These are phyloP conservation scores for Aphanomyces astaci DNA, from an alignment of 352 stramenopile genomes.

Conservation along the genomic window DNA sequence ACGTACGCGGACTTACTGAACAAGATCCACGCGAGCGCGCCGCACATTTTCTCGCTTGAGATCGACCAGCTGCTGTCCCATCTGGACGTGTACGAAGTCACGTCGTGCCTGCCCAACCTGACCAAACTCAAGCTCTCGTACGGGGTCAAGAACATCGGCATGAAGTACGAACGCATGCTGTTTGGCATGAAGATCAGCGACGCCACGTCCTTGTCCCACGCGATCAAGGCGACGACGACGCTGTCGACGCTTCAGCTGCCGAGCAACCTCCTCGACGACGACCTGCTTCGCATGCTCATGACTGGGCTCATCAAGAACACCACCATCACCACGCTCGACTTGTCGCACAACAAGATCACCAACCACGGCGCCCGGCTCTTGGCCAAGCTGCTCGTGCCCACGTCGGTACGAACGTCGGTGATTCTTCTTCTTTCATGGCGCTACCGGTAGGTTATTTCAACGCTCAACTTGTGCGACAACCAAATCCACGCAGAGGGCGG, in stretches of 20 bases:
- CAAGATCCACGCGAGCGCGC: conserved; percentile 65
- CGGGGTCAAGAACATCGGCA: conserved; percentile 86
- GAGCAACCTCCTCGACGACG: conserved; percentile 88
- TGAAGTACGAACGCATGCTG: conserved; percentile 92
- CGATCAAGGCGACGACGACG: conserved; percentile 70
- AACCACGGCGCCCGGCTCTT: conserved; percentile 88
- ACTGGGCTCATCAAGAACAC: conserved; percentile 87
- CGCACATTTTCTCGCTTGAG: conserved; percentile 86
- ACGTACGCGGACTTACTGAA: conserved; percentile 51
- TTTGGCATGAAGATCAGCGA: conserved; percentile 95
- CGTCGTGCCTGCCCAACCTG: conserved; percentile 79
- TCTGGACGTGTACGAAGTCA: conserved; percentile 83
- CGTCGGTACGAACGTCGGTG: conserved; percentile 1
- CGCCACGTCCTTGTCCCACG: conserved; percentile 81
- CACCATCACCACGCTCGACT: conserved; percentile 88
- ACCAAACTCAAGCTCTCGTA: conserved; percentile 80
- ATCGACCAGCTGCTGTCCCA: conserved; percentile 85
- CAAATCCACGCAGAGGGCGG: conserved; percentile 89
- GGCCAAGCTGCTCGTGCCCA: conserved; percentile 79
- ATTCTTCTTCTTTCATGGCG: background rate
- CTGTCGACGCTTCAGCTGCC: conserved; percentile 85
- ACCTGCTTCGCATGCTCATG: conserved; percentile 91
- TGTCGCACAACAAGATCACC: conserved; percentile 94
- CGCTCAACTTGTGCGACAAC: conserved; percentile 87
- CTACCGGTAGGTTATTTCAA: conserved; percentile 82